Conservation (phyloP, 176 grass and related monocot genomes). For the Thinopyrum elongatum region DNA sequence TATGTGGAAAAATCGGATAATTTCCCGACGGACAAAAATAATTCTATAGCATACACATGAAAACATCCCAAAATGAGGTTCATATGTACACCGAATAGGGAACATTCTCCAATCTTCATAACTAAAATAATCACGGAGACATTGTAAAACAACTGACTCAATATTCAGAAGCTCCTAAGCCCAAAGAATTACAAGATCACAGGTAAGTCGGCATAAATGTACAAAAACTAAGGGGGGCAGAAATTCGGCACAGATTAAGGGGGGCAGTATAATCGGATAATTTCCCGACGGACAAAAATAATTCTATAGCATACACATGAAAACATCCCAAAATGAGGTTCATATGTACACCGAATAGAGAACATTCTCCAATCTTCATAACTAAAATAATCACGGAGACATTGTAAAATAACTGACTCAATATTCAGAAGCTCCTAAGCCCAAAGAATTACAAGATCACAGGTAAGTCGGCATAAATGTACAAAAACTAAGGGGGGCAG, state of each 20-base stretch:
- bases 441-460: background rate
- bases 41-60: background rate
- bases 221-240: background rate
- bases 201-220: background rate
- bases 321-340: background rate
- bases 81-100: background rate
- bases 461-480: background rate
- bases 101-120: background rate
- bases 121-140: background rate
- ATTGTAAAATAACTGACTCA: background rate
- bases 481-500: background rate
- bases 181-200: background rate
- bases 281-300: background rate
- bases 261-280: background rate
- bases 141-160: background rate
- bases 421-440: constrained; percentile 4
- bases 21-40: background rate
- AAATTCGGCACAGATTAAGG: background rate
- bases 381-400: background rate
- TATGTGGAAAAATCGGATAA: background rate
- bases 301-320: background rate
- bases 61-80: background rate
- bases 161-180: constrained; percentile 4
- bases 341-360: background rate
- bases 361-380: background rate